Percentiles rank a stretch among this genome's conserved stretches.
Conservation (phyloP, 139 green algal species). For the Marvania coccoides region DNA sequence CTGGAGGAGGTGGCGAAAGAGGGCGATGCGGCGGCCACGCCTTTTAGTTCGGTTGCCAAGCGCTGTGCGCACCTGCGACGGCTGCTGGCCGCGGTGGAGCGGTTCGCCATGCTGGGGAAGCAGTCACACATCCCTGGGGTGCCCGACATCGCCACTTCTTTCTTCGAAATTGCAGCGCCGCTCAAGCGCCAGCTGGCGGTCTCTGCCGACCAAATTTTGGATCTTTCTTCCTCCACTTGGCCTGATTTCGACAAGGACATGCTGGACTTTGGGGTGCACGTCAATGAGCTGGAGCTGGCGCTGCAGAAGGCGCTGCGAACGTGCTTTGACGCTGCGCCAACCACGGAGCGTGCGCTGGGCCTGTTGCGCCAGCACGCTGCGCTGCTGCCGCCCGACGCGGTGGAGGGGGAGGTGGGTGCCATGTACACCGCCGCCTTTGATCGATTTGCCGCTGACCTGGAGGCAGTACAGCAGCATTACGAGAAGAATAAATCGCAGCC, state of each 20-base stretch:
- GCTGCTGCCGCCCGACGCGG: constrained; percentile 75
- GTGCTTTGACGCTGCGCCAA: constrained; percentile 75
- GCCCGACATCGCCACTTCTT: constrained; percentile 59
- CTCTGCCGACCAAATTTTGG: not conserved
- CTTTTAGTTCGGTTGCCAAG: constrained; percentile 83
- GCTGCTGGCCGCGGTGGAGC: constrained; percentile 85
- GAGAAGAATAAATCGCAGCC: constrained; percentile 84
- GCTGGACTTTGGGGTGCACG: constrained; percentile 93
- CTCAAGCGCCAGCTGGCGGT: not conserved
- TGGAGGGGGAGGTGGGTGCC: constrained; percentile 51
- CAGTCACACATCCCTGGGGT: constrained; percentile 90
- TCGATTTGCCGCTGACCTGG: constrained; percentile 76
- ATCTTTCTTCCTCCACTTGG: not conserved
- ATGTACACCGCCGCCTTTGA: constrained; percentile 88
- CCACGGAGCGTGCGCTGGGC: constrained; percentile 77
- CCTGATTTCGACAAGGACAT: constrained; percentile 78
- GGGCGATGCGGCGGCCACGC: not conserved
- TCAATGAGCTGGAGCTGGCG: constrained; percentile 85
- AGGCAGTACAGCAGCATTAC: constrained; percentile 82
- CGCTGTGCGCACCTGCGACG: constrained; percentile 77
- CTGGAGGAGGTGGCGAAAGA: not conserved
- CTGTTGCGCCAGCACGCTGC: constrained; percentile 82
- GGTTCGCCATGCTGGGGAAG: constrained; percentile 75
- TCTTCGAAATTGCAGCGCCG: constrained; percentile 60
- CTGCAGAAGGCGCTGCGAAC: constrained; percentile 36